Evolutionary conservation across 2,329 filamentous ascomycete genomes (phyloP), one percentile per base, ranked within the genome.

Genomic region (Sclerotinia trifoliorum): DNA sequence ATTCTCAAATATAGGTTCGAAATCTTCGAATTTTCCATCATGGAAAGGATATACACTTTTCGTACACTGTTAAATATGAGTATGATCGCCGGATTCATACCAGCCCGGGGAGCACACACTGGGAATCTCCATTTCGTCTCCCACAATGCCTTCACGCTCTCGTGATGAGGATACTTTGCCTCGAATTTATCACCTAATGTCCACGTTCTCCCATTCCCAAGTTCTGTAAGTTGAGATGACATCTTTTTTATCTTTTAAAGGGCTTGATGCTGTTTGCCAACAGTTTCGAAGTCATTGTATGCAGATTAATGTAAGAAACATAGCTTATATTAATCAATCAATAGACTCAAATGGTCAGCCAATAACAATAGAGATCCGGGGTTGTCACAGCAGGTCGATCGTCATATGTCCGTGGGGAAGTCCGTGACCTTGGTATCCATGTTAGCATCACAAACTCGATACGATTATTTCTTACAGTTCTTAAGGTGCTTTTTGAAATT

Each of bases 111-210:
- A 13, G 10, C 8, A 64, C 84, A 68, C 79, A 89, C 87, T 6
- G 88, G 88, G 72, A 84, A 81, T 78, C 88, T 88, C 90, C 90
- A 93, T 78, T 91, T 92, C 8, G 87, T 90, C 79, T 91, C 88
- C 90, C 91, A 93, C 39, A 91, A 79, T 13, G 83, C 83, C 74
- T 84, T 81, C 72, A 89, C 87, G 2, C 73, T 73, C 19, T 73
- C 63, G 19, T 75, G 74, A 69, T 75, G 74, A 17, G 70, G 67
- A 68, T 73, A 26, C 21, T 54, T 55, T 13, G 65, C 57, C 17
- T 63, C 65, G 39, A 67, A 67, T 21, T 55, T 67, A 26, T 67
- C 57, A 19, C 65, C 65, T 39, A 67, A 63, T 17, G 65, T 67
- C 65, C 65, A 67, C 26, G 39, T 67, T 49, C 65, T 63, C n/a